Conservation (phyloP, 2,329 filamentous ascomycete genomes). For the Knufia petricola region DNA sequence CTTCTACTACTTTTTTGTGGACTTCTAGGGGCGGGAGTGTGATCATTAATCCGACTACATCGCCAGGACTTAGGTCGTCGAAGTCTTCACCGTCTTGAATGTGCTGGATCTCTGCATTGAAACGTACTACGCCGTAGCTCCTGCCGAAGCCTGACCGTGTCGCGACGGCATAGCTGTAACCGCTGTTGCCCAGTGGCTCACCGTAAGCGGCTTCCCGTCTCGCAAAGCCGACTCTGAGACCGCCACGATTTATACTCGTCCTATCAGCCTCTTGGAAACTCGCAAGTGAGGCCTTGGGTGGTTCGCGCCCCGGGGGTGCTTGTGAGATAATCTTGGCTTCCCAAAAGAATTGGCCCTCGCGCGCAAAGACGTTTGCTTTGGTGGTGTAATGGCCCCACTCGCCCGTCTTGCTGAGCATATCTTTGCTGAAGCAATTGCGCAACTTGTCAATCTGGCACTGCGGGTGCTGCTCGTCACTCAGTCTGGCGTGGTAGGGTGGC, state of each 20-base stretch:
- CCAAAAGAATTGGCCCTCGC: constrained; percentile 88
- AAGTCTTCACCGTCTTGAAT: constrained; percentile 78
- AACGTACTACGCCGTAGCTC: constrained; percentile 53
- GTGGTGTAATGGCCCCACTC: constrained; percentile 71
- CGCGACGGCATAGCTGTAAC: constrained; percentile 22
- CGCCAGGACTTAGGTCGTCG: constrained; percentile 74
- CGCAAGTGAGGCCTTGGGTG: constrained; percentile 20
- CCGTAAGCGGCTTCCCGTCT: constrained; percentile 31
- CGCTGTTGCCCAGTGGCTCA: constrained; percentile 21
- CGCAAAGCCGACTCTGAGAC: constrained; percentile 41
- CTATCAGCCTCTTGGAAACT: constrained; percentile 18
- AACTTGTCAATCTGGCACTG: constrained; percentile 52
- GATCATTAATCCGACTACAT: constrained; percentile 90
- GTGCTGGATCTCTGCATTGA: constrained; percentile 96
- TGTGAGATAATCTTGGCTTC: constrained; percentile 71
- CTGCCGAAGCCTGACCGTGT: constrained; percentile 27
- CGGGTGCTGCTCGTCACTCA: constrained; percentile 73
- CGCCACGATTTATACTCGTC: constrained; percentile 27
- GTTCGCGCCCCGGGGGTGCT: constrained; percentile 49
- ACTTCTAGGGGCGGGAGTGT: constrained; percentile 74
- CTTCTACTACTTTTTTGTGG: constrained; percentile 79
- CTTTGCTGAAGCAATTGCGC: constrained; percentile 68
- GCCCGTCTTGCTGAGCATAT: constrained; percentile 70
- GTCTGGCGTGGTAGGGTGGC: constrained; percentile 68
- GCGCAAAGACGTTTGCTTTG: constrained; percentile 77